Percentiles rank a stretch among this genome's conserved stretches.
These are phyloP conservation scores for Thalassiosira exigua DNA, from an alignment of 352 stramenopile genomes.

Conservation along the genomic window DNA sequence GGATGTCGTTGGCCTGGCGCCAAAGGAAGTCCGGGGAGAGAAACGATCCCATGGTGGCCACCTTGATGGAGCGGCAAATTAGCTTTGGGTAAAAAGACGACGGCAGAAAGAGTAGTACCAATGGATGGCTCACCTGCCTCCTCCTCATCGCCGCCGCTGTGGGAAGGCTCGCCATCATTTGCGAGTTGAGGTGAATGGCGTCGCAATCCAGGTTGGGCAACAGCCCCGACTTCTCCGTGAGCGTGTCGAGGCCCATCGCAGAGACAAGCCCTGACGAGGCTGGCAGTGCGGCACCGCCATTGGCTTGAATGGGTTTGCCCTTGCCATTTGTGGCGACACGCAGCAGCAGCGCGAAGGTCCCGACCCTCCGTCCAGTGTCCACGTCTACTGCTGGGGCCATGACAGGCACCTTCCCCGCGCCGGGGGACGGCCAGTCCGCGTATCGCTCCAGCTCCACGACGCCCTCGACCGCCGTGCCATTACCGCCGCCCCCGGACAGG, in stretches of 20 bases:
- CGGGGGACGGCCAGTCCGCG: constrained; percentile 17
- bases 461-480: constrained; percentile 33
- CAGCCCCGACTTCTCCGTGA: constrained; percentile 57
- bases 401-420: constrained; percentile 35
- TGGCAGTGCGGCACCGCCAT: neutral
- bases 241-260: constrained; percentile 65
- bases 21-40: constrained; percentile 65
- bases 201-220: constrained; percentile 58
- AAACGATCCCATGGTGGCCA: constrained; percentile 81
- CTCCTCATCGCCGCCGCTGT: constrained; percentile 36
- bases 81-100: too few relatives aligned
- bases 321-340: constrained; percentile 32
- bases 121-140: constrained; percentile 64
- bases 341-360: constrained; percentile 41
- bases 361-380: constrained; percentile 39
- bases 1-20: constrained; percentile 55
- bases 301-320: neutral
- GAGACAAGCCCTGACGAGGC: constrained; percentile 58
- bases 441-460: constrained; percentile 56
- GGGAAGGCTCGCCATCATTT: constrained; percentile 11
- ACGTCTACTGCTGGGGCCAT: constrained; percentile 43
- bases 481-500: neutral
- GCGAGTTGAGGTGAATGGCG: constrained; percentile 9
- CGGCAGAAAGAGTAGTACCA: too few relatives aligned
- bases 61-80: too few relatives aligned